Evolutionary conservation across 2,329 filamentous ascomycete genomes (phyloP), one percentile per base, ranked within the genome.

Genomic region (Diaporthe aspalathi): DNA sequence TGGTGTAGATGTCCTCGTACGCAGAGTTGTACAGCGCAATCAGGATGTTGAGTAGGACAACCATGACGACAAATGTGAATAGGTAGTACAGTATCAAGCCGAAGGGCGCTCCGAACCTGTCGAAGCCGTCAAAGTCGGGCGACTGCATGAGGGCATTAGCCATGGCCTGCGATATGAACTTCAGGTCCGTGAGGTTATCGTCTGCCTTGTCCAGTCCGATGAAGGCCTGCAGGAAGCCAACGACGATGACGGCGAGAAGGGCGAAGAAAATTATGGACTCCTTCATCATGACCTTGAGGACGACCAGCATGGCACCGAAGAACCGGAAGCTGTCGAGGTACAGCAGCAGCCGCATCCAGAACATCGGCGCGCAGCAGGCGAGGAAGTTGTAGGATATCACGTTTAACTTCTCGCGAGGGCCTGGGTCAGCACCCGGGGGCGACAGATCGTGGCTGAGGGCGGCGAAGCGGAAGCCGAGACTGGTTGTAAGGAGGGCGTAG

Each of bases 41-140:
- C 71, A 99, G 90, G 76, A 99, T 94, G 80, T 99, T 99, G 75
- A 99, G 89, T 32, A 98, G 86, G 70, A 99, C 84, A 29, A 90
- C 95, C 92, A 97, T 98, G 77, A 99, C 93, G 49, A 98, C 91
- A 78, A 99, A 99, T 22, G 95, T 97, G 81, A 98, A 99, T 79
- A 97, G 89, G 84, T 99, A 99, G 84, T 99, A 99, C 12, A 99
- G 91, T 40, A 98, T 93, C 65, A 97, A 89, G 11, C 96, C 96
- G 80, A 98, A 99, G 0, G 96, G 96, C 16, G 93, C 94, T 27
- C 93, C 93, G 79, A 98, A 99, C 29, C 91, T 88, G 75, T 98
- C 94, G 78, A 98, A 98, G 0, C 92, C 93, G 6, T 82, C 86
- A 77, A 99, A 98, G 75, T 98, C 95, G 0, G 96, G 96, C 63